A percentile compares a stretch with the other conserved stretches of the same genome.
Conservation (phyloP, 2,329 filamentous ascomycete genomes). For the Xylariaceae sp. region DNA sequence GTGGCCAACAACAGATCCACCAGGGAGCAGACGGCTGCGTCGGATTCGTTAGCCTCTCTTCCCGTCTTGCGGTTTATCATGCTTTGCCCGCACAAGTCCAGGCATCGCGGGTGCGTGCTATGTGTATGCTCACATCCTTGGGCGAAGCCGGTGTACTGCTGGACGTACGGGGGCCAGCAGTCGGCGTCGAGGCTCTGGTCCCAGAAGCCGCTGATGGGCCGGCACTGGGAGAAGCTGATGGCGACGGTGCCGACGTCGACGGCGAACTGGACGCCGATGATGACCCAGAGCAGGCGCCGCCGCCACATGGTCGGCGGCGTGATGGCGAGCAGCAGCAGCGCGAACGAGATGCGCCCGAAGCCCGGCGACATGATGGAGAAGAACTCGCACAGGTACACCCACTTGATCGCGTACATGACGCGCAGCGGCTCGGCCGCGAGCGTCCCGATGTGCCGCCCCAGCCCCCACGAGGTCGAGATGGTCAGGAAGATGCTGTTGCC, state of each 20-base stretch:
- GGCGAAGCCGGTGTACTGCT: conserved; percentile 10
- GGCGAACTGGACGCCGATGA: conserved; percentile 10
- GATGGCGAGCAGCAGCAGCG: conserved; percentile 8
- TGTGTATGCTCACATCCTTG: conserved; percentile 11
- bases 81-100: too few species aligned
- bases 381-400: conserved; percentile 11
- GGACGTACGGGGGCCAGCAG: conserved; percentile 7
- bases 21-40: conserved; percentile 7
- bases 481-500: conserved; percentile 8
- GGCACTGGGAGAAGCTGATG: conserved; percentile 10
- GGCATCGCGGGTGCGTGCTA: not conserved
- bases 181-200: conserved; percentile 2
- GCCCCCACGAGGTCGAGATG: conserved; percentile 8
- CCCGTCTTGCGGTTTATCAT: too few species aligned
- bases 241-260: conserved; percentile 9
- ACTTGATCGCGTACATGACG: conserved; percentile 10
- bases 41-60: conserved; percentile 1
- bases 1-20: conserved; percentile 11
- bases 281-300: conserved; percentile 10
- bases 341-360: conserved; percentile 12
- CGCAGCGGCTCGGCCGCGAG: not conserved
- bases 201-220: conserved; percentile 9
- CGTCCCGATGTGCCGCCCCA: conserved; percentile 6
- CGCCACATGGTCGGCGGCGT: conserved; percentile 3
- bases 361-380: conserved; percentile 10